Evolutionary conservation across 2,329 filamentous ascomycete species (phyloP).

Genomic region (Colletotrichum gigasporum): DNA sequence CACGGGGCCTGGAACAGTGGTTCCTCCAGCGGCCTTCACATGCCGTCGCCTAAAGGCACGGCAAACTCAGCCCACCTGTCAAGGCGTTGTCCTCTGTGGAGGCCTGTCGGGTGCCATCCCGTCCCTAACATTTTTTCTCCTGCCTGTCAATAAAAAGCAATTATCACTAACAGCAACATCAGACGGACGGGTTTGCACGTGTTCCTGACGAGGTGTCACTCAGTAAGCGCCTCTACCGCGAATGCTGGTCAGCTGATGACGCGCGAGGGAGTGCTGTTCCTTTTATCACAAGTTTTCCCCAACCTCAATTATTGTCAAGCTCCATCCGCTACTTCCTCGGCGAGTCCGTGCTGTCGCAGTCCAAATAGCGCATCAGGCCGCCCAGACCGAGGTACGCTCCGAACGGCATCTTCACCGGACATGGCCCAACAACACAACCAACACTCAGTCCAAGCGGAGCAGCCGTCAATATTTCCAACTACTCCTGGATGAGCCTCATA

Average conservation of each 20-base stretch:
- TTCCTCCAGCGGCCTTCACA: conserved; percentile 5
- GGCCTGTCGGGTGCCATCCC: too few relatives aligned
- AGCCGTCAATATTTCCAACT: background rate
- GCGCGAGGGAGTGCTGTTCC: background rate
- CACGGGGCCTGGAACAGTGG: conserved; percentile 9
- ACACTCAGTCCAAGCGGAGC: background rate
- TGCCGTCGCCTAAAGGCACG: background rate
- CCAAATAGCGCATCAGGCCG: background rate
- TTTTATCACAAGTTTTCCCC: too few relatives aligned
- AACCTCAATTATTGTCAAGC: background rate
- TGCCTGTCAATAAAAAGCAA: background rate
- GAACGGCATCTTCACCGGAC: conserved; percentile 10
- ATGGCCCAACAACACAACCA: too few relatives aligned
- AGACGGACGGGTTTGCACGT: conserved; percentile 21
- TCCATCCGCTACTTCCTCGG: background rate
- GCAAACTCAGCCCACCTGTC: too few relatives aligned
- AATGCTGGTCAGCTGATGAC: background rate
- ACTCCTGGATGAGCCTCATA: conserved; percentile 3
- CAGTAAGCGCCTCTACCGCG: conserved; percentile 13
- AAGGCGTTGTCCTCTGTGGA: too few relatives aligned
- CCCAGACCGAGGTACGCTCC: background rate
- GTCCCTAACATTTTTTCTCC: conserved; percentile 26
- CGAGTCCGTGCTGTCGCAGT: background rate
- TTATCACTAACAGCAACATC: conserved; percentile 15
- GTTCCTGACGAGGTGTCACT: background rate